Evolutionary conservation across 176 grass and related monocot genomes (phyloP).

Genomic region (Saccharum officinarum): DNA sequence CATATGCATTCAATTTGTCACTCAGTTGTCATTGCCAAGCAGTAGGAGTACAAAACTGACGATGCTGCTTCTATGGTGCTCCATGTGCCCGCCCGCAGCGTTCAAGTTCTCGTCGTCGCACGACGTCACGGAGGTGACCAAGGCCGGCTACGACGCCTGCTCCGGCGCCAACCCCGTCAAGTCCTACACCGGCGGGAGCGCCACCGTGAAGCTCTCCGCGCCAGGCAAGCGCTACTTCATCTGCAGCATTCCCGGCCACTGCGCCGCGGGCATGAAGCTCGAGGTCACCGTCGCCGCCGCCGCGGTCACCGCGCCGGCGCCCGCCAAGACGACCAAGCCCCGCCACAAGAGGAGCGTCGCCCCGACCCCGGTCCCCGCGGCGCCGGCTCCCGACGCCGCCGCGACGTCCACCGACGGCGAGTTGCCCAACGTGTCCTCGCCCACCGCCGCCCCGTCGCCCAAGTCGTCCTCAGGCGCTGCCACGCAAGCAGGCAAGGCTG

Average conservation of each 20-base stretch:
- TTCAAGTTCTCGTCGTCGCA: slow-evolving; percentile 25
- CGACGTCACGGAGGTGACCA: slow-evolving; percentile 69
- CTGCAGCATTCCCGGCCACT: slow-evolving; percentile 67
- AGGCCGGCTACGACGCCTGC: slow-evolving; percentile 65
- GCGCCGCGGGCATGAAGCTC: slow-evolving; percentile 76
- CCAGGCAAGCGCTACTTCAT: slow-evolving; percentile 82
- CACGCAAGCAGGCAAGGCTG: slow-evolving; percentile 22
- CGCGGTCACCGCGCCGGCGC: background rate
- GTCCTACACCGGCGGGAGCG: slow-evolving; percentile 25
- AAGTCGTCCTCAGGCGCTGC: background rate
- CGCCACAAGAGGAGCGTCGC: slow-evolving; percentile 18
- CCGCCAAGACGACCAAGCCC: slow-evolving; percentile 28
- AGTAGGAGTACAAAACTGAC: too few relatives aligned
- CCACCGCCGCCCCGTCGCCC: slow-evolving; percentile 27
- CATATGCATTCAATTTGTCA: too few relatives aligned
- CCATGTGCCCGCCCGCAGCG: too few relatives aligned
- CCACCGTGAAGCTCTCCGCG: slow-evolving; percentile 40
- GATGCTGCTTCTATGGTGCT: too few relatives aligned
- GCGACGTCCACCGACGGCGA: background rate
- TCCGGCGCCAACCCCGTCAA: slow-evolving; percentile 45
- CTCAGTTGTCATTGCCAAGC: too few relatives aligned
- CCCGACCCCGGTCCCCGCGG: background rate
- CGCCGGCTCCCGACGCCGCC: background rate
- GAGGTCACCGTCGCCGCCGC: slow-evolving; percentile 45
- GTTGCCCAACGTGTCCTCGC: slow-evolving; percentile 31